Base-by-base conservation (phyloP, 2,329 filamentous ascomycete genomes). In the Golovinomyces cichoracearum region DNA sequence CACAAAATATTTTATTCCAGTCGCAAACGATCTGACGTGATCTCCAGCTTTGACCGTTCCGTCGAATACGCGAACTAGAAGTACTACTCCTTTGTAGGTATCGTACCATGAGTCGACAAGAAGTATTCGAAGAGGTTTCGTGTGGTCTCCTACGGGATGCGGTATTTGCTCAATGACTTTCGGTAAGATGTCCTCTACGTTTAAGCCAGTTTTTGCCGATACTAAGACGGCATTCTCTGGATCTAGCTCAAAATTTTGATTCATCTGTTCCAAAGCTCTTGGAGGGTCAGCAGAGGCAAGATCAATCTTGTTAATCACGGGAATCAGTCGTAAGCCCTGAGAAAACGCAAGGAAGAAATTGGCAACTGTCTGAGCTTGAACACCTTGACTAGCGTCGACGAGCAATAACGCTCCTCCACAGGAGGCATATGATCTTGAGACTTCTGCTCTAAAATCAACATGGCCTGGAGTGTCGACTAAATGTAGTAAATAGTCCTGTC, bases 91-190 rank as follows among this genome's bases (percentile, higher is more conserved):
- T 55, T 85, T 81, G 63, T 94, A 98, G 52, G 80, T 86, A 60
- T 93, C 86, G 62, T 98, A 98, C 90, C 90, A 98, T 21, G 86
- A 94, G 64, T 98, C 90, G 25, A 98, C 85, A 13, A 98, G 74
- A 45, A 98, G 68, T 64, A 95, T 72, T 51, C 83, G 78, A 50
- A 94, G 64, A 1, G 85, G 83, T 57, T 78, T 81, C 15, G 64
- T 69, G 48, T 70, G 65, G 56, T 90, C 77, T 4, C 90, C 90
- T 0, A 73, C 64, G 0, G 90, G 90, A 37, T 76, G 73, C 19
- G 90, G 88, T 3, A 98, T 80, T 51, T 79, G 70, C 55, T 92
- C 80, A 35, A 98, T 77, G 9, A 95, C 84, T 12, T 76, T 77
- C 0, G 90, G 88, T 37, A 98, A 66, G 4, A 98, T 68, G n/a